Base-by-base conservation (phyloP, 768 basidiomycete genomes). In the Boletus edulis region DNA sequence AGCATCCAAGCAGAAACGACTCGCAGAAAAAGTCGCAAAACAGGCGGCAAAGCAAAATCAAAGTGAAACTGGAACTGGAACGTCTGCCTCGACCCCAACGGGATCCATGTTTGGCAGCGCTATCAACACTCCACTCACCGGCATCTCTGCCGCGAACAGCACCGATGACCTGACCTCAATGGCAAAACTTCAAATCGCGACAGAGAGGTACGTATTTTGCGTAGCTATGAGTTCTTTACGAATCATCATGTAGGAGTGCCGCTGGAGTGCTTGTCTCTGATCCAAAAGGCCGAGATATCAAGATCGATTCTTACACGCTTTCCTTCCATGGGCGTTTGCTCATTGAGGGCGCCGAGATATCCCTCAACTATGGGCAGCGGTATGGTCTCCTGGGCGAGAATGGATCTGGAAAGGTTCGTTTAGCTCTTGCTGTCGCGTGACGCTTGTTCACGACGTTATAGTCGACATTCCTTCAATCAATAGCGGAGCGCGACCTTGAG, bases 381-480 rank as follows among this genome's bases (percentile, higher is more conserved):
- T 99, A 99, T 66, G 97, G 97, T 72, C 79, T 99, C 32, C 78
- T 99, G 41, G 96, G 96, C 37, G 94, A 98, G 72, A 98, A 99
- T 69, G 96, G 96, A 32, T 95, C 91, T n/a, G 96, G 96, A 76
- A 99, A 99, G 86, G 94, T 94, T 58, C 51, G 76, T 64, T 52
- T 42, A 46, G 64, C 63, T 37, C 22, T 37, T 50, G 0, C 52
- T 46, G 8, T 51, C 52, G 47, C 41, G 49, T 52, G 54, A 52
- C 29, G 31, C 46, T 51, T 10, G 27, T 20, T 52, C 39, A 65
- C 43, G 20, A 46, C 17, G 13, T 43, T 29, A 14, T 64, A 95
- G 93, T 97, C 96, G 1, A 98, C 95, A 3, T 93, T 97, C 78
- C 82, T 98, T 27, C 88, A 93, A 78, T 97, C 96, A 27, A 84